Evolutionary conservation across 306 rosid species (phyloP).

Genomic region (Hippophae tibetana): DNA sequence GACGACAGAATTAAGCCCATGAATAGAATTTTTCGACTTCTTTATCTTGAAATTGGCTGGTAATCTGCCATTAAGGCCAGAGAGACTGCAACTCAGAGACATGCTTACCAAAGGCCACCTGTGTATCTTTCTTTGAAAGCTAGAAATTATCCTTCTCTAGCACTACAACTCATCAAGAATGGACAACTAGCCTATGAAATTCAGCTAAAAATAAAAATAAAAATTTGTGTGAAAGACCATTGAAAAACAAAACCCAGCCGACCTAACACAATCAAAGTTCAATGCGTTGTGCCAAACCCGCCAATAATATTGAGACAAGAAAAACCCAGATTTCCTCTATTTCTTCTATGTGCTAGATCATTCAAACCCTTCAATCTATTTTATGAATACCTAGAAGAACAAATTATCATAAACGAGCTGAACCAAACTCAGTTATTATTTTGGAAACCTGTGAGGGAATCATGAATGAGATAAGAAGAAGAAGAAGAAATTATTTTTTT

Average conservation of each 20-base stretch:
- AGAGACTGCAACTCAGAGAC: slow-evolving; percentile 57
- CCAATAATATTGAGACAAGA: slow-evolving; percentile 11
- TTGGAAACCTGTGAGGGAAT: slow-evolving; percentile 34
- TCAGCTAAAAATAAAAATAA: slow-evolving; percentile 4
- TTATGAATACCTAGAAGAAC: slow-evolving; percentile 25
- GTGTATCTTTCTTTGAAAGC: slow-evolving; percentile 20
- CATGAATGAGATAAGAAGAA: slow-evolving; percentile 35
- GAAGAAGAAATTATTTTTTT: slow-evolving; percentile 7
- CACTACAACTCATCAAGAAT: slow-evolving; percentile 34
- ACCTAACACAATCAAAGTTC: slow-evolving; percentile 24
- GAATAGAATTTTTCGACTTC: slow-evolving; percentile 45
- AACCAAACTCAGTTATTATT: slow-evolving; percentile 44
- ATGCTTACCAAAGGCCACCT: slow-evolving; percentile 38
- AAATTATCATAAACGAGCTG: slow-evolving; percentile 37
- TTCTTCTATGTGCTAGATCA: slow-evolving; percentile 18
- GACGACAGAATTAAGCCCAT: slow-evolving; percentile 37
- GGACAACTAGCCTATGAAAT: slow-evolving; percentile 24
- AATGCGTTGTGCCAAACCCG: slow-evolving; percentile 24
- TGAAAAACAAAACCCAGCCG: slow-evolving; percentile 17
- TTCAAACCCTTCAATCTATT: slow-evolving; percentile 26
- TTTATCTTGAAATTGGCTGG: slow-evolving; percentile 37
- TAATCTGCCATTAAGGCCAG: slow-evolving; percentile 54
- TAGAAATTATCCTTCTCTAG: slow-evolving; percentile 22
- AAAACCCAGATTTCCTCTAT: background rate
- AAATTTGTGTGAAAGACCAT: slow-evolving; percentile 23